Conservation (phyloP, 495 filamentous ascomycete genomes). For the Aspergillus carlsbadensis region DNA sequence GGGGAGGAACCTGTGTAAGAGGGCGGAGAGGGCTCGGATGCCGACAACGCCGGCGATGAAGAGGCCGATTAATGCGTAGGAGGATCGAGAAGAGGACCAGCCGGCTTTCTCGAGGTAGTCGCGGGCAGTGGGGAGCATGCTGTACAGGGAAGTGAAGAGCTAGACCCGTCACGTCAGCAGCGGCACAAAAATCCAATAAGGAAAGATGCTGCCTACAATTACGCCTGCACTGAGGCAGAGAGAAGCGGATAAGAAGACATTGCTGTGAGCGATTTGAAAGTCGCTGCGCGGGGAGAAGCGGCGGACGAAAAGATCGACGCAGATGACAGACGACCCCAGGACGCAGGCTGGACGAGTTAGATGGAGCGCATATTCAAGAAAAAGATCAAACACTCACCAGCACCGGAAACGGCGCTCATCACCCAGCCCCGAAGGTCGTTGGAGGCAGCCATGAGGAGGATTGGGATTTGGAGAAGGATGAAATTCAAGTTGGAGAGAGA, state of each 20-base stretch:
- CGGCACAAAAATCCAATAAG: not conserved
- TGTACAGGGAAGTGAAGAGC: constrained; percentile 92
- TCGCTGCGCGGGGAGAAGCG: constrained; percentile 65
- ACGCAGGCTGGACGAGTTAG: constrained; percentile 62
- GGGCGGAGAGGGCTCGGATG: constrained; percentile 74
- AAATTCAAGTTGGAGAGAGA: constrained; percentile 10
- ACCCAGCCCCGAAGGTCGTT: constrained; percentile 95
- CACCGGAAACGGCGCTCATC: constrained; percentile 80
- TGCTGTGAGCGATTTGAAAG: constrained; percentile 89
- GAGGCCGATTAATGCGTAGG: constrained; percentile 69
- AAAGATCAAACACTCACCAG: constrained; percentile 50
- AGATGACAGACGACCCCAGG: constrained; percentile 80
- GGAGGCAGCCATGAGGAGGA: constrained; percentile 46
- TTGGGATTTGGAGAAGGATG: constrained; percentile 9
- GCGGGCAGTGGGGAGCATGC: constrained; percentile 86
- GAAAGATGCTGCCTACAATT: constrained; percentile 63
- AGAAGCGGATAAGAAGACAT: constrained; percentile 80
- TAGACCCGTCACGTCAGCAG: constrained; percentile 31
- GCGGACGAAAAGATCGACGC: constrained; percentile 74
- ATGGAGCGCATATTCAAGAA: not conserved
- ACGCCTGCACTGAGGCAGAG: constrained; percentile 93
- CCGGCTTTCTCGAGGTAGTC: constrained; percentile 69
- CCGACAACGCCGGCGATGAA: constrained; percentile 82
- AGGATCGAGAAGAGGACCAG: constrained; percentile 62
- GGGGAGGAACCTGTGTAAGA: constrained; percentile 81